Evolutionary conservation across 106 monocot genomes (phyloP), one percentile per base, ranked within the genome.

Genomic region (Acorus gramineus): DNA sequence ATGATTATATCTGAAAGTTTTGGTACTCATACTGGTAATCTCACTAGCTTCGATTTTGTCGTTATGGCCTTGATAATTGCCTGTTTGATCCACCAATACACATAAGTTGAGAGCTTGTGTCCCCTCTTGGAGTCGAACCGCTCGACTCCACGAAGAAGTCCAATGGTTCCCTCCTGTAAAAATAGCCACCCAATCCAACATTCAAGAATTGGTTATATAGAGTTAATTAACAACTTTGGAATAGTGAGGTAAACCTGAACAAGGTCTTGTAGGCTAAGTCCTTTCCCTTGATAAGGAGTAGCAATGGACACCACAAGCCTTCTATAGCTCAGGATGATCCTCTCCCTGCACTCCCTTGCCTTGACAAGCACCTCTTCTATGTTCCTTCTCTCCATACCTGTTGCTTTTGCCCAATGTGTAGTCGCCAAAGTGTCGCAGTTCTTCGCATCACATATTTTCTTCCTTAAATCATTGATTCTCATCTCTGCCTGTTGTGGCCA

Each of bases 31-130:
- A 85, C 85, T 64, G 85, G 85, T 43, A 78, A 72, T 72, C 71
- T 81, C 51, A 85, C 67, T n/a, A 85, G 71, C 55, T 78, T 78
- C 46, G 85, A 85, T 59, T 78, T 85, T 28, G 75, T 81, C 43
- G 76, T 74, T 72, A 85, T 70, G 28, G 81, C 75, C 64, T 63
- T 81, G 63, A 81, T 63, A 48, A 85, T 81, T 9, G 81, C 85
- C 73, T 85, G 85, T 14, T 78, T 85, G 68, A 85, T 85, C 85
- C 85, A 85, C 85, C 85, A 85, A 42, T 85, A 85, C 3, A 81
- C 85, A 72, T 85, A 85, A 2, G 85, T 85, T 8, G 85, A 85
- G 14, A 85, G 81, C 57, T 73, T 85, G 52, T 75, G 62, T 66
- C 85, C 85, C 75, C 67, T 81, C 47, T 6, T 78, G 53, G 66